Conservation (phyloP, 1,139 yeast species). For the Pneumocystis murina region DNA sequence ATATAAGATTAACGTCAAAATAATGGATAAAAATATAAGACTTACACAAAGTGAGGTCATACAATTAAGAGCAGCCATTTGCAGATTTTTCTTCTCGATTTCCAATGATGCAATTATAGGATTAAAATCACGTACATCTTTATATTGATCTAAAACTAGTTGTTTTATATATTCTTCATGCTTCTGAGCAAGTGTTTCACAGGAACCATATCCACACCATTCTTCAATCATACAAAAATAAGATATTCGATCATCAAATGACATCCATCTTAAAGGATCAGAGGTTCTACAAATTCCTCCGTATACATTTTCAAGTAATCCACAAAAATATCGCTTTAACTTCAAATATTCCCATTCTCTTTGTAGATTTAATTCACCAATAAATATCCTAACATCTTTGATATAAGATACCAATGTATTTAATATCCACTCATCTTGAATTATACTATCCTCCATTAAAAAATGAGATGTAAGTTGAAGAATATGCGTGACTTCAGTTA, state of each 20-base stretch:
- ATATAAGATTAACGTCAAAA: background rate
- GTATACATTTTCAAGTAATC: conserved; percentile 56
- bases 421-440: conserved; percentile 56
- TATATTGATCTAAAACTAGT: conserved; percentile 18
- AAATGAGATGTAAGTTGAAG: conserved; percentile 58
- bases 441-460: conserved; percentile 36
- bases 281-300: conserved; percentile 32
- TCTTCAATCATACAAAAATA: conserved; percentile 71
- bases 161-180: conserved; percentile 48
- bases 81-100: conserved; percentile 59
- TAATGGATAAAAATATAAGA: conserved; percentile 18
- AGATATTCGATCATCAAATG: conserved; percentile 73
- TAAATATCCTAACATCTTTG: conserved; percentile 48
- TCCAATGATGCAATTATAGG: conserved; percentile 62
- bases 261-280: conserved; percentile 45
- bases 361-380: conserved; percentile 47
- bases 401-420: conserved; percentile 49
- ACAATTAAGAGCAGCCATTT: conserved; percentile 58
- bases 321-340: conserved; percentile 66
- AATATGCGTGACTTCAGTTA: conserved; percentile 69
- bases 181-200: conserved; percentile 43
- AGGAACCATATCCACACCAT: conserved; percentile 87
- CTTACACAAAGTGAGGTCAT: conserved; percentile 73
- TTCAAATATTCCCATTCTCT: conserved; percentile 58
- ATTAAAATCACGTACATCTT: conserved; percentile 25